Evolutionary conservation across 179 eudicot species (phyloP).

Genomic region (Spergularia azorica): DNA sequence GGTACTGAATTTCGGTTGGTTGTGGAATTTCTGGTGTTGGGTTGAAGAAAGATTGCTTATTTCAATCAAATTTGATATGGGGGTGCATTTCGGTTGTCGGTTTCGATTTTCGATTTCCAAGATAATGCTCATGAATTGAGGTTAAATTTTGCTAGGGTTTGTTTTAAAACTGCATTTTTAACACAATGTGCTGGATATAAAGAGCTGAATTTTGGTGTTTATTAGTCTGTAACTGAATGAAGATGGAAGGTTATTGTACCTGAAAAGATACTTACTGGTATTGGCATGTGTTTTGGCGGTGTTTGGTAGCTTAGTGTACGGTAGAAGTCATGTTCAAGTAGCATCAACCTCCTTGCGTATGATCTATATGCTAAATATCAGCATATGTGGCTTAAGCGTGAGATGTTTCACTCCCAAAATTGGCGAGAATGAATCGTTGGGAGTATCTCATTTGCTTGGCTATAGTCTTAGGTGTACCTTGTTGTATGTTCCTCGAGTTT

Average conservation of each 20-base stretch:
- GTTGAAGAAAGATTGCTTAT: conserved; percentile 5
- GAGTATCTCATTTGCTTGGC: no score
- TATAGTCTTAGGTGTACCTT: not conserved
- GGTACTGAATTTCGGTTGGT: not conserved
- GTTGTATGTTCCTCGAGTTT: not conserved
- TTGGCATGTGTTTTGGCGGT: not conserved
- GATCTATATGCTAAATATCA: not conserved
- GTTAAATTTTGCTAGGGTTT: no score
- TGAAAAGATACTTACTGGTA: no score
- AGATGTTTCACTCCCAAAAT: not conserved
- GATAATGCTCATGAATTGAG: no score
- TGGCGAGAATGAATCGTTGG: no score
- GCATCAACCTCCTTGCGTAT: not conserved
- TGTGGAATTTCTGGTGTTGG: not conserved
- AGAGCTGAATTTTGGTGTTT: no score
- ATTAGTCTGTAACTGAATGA: no score
- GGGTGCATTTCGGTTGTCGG: not conserved
- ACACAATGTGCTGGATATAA: no score
- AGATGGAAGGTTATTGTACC: no score
- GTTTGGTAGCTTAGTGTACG: no score
- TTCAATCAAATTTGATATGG: not conserved
- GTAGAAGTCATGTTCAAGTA: not conserved
- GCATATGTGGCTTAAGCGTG: not conserved
- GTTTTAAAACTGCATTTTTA: no score
- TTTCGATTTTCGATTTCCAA: no score